Evolutionary conservation across 139 green algal species (phyloP).

Genomic region (Chlamydomonas eustigma): DNA sequence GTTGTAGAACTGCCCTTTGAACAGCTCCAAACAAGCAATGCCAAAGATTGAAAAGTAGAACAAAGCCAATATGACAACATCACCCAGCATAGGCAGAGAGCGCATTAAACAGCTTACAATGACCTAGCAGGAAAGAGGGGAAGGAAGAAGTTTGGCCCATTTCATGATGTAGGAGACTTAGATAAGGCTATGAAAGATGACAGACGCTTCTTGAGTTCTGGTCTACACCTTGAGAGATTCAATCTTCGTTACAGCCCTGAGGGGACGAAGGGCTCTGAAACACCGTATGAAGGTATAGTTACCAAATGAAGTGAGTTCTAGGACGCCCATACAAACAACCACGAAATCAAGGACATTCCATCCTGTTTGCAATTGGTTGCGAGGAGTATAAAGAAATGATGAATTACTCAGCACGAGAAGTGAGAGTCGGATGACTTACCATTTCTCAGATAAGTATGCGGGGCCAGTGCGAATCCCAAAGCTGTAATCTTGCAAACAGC

Average conservation of each 20-base stretch:
- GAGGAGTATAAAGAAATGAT: neutral
- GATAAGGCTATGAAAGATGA: too few relatives aligned
- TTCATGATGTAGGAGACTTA: too few relatives aligned
- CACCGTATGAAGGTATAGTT: slow-evolving; percentile 57
- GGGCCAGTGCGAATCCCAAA: slow-evolving; percentile 17
- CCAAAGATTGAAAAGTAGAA: slow-evolving; percentile 77
- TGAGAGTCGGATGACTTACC: slow-evolving; percentile 15
- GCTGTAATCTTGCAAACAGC: slow-evolving; percentile 39
- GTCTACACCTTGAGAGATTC: neutral
- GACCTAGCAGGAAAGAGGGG: too few relatives aligned
- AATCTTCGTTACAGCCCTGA: slow-evolving; percentile 61
- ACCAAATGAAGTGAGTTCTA: slow-evolving; percentile 26
- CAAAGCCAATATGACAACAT: slow-evolving; percentile 62
- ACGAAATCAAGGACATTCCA: slow-evolving; percentile 66
- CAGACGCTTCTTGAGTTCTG: too few relatives aligned
- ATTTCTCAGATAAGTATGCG: slow-evolving; percentile 32
- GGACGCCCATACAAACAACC: slow-evolving; percentile 32
- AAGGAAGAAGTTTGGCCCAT: too few relatives aligned
- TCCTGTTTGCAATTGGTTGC: slow-evolving; percentile 32
- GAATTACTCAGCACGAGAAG: neutral
- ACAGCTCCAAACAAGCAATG: slow-evolving; percentile 66
- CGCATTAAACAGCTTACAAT: slow-evolving; percentile 62
- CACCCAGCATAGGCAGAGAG: slow-evolving; percentile 65
- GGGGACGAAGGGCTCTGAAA: slow-evolving; percentile 64
- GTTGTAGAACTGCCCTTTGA: slow-evolving; percentile 40